Conservation (phyloP, 345 rosid species). For the Corymbia maculata region DNA sequence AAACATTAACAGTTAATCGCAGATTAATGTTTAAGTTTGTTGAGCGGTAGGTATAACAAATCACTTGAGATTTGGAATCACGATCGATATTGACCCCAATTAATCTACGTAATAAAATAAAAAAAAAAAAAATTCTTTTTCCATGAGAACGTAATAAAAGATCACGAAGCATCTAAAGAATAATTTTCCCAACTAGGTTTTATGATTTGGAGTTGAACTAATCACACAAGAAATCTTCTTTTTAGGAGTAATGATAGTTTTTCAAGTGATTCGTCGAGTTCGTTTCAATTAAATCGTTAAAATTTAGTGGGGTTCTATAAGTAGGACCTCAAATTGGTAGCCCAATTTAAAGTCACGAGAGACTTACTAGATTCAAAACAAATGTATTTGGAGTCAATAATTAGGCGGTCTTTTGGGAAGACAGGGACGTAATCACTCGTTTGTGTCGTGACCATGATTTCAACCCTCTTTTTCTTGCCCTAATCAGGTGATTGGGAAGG, state of each 20-base stretch:
- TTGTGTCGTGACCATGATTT: background rate
- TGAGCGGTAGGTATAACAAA: rapidly evolving
- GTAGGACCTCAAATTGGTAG: background rate
- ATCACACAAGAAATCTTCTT: background rate
- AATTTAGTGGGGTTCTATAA: background rate
- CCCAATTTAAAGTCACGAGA: background rate
- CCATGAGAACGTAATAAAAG: background rate
- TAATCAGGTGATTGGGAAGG: background rate
- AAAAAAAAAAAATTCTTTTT: no score
- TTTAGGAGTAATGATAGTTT: no score
- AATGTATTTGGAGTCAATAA: background rate
- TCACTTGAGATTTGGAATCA: background rate
- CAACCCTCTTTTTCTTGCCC: background rate
- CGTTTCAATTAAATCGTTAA: background rate
- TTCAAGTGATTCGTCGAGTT: no score
- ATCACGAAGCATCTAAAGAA: background rate
- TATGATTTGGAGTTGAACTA: background rate
- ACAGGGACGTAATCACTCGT: background rate
- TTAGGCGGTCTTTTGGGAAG: background rate
- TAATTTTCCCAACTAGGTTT: background rate
- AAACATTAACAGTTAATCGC: background rate
- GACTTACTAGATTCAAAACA: background rate
- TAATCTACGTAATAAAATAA: no score
- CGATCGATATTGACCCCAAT: background rate
- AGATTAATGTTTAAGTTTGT: background rate